A percentile compares a stretch with the other conserved stretches of the same genome.
Evolutionary conservation across 306 rosid genomes (phyloP).

Genomic region (Astragalus glycyphyllos): DNA sequence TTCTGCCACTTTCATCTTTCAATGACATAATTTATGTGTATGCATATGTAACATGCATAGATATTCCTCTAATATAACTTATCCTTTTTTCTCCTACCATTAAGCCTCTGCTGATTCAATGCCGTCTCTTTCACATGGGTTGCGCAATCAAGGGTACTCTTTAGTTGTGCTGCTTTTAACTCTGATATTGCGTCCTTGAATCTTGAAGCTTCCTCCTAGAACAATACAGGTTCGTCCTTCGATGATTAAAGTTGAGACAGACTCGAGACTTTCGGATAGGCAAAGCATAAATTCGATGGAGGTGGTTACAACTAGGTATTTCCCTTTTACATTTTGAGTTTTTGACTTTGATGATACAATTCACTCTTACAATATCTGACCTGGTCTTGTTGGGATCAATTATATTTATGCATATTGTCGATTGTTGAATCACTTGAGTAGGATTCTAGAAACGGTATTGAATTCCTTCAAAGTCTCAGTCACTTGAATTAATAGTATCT

Average conservation of each 20-base stretch:
- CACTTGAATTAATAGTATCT: no score
- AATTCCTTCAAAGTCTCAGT: no score
- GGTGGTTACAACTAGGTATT: constrained; percentile 78
- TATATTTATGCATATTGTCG: constrained; percentile 5
- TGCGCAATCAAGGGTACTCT: constrained; percentile 77
- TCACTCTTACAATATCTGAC: not conserved
- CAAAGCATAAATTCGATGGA: constrained; percentile 66
- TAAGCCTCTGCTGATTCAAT: constrained; percentile 83
- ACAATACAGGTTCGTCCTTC: constrained; percentile 73
- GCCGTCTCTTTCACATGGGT: constrained; percentile 75
- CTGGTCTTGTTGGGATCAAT: constrained; percentile 5
- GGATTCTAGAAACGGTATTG: not conserved
- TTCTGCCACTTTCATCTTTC: constrained; percentile 30
- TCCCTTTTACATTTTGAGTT: not conserved
- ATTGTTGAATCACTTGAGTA: not conserved
- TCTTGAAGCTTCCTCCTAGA: constrained; percentile 65
- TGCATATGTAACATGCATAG: constrained; percentile 1
- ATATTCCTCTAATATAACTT: constrained; percentile 40
- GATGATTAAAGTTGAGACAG: constrained; percentile 71
- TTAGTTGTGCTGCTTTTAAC: constrained; percentile 24
- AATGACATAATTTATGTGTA: constrained; percentile 3
- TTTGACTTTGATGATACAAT: not conserved
- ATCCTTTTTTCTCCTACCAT: constrained; percentile 20
- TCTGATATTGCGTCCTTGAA: constrained; percentile 15
- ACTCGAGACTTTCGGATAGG: constrained; percentile 31